Base-by-base conservation (phyloP, 1,284 basidiomycete species). In the Puccinia polysora region DNA sequence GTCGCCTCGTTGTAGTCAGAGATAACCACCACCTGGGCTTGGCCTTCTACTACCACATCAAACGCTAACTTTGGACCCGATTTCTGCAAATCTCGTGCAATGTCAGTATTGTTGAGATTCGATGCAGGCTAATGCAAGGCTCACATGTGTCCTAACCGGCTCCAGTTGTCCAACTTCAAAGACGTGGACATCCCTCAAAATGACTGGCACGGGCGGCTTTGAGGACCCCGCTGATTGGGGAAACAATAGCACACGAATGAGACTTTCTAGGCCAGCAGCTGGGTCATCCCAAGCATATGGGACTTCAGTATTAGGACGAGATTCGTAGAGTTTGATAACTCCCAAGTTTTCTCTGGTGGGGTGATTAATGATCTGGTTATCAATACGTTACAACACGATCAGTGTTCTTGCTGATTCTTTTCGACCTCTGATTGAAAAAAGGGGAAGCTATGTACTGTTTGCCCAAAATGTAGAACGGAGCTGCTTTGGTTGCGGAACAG, bases 81-180 rank as follows among this genome's bases (percentile, higher is more conserved):
- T 69, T 18, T 74, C 77, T 64, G 76, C 75, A 55, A 50, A 52
- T 15, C 25, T 65, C 36, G 38, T 25, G 32, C 53, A 12, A 3
- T 10, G 52, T 65, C 45, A 56, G 30, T 47, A n/a, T 12, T 34
- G 20, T 25, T 20, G n/a, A 50, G 1, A n/a, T 56, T 36, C 25
- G 23, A 50, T 45, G 36, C 2, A 49, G 32, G 38, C 15, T 10
- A 20, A 67, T 7, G 30, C 15, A 18, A 63, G 2, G 53, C 75
- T 65, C n/a, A 77, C 76, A 0, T 77, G 75, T 79, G 97, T 89
- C 79, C 86, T 91, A 83, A 96, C 93, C 0, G 96, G 96, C 14
- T 92, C 81, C 45, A 97, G 85, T 74, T 90, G 86, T 58, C 96
- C 96, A 53, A 99, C 98, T 80, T 97, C 96, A 86, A 97, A 88